Percentiles rank a stretch among this genome's conserved stretches.
phyloP scores from a whole-genome alignment of 192 early-diverging fungal species.

The Allomyces arbusculus region DNA sequence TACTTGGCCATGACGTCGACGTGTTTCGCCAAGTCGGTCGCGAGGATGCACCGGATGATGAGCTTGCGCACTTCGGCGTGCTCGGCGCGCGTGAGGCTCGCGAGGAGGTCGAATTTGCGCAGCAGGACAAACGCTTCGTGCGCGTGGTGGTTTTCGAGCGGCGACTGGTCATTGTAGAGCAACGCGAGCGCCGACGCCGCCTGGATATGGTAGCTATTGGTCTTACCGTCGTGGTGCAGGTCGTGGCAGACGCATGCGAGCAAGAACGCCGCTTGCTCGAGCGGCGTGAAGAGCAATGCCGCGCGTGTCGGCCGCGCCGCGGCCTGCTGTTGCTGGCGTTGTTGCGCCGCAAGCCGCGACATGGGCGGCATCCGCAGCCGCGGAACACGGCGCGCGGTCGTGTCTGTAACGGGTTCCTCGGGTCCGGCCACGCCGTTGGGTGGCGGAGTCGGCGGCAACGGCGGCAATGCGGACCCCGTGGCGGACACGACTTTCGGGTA shows the following conservation, averaged over 20 bases:
- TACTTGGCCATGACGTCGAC: conserved; percentile 20
- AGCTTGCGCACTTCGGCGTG: conserved; percentile 17
- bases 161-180: conserved; percentile 25
- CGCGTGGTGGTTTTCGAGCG: conserved; percentile 27
- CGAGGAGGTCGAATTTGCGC: conserved; percentile 10
- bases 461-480: background rate
- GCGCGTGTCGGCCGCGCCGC: no score
- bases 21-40: conserved; percentile 28
- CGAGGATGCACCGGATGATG: conserved; percentile 23
- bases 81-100: conserved; percentile 6
- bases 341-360: no score
- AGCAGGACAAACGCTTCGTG: background rate
- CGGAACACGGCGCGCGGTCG: background rate
- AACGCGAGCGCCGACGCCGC: conserved; percentile 11
- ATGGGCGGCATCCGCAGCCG: background rate
- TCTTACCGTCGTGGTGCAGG: background rate
- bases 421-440: background rate
- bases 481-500: background rate
- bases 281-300: background rate
- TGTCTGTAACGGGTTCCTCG: no score
- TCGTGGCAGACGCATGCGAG: background rate
- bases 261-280: background rate
- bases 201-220: background rate
- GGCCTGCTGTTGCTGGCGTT: no score
- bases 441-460: background rate